Evolutionary conservation across 441 rosid genomes (phyloP), one percentile per base, ranked within the genome.

Genomic region (Populus hybrid): DNA sequence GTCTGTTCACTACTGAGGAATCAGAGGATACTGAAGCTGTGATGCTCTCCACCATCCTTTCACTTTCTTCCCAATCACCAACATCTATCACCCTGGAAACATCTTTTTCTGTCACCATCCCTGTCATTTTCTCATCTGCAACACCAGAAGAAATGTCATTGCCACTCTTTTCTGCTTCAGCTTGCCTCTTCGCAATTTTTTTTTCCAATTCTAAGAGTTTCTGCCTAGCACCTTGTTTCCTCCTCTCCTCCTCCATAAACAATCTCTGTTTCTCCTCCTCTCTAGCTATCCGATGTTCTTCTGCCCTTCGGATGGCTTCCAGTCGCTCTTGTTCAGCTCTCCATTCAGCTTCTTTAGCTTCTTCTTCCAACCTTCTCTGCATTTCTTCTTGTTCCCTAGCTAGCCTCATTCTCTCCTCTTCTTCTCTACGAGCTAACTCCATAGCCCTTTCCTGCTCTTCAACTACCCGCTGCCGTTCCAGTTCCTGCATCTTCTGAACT

Each of bases 401-500:
- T 76, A 90, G 59, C 75, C 89, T 90, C 72, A 91, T 73, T 80
- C 93, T 90, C 85, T 96, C 97, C 85, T 87, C 94, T 83, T 94
- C 99, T 83, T 93, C 99, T 77, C 91, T 89, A 20, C 89, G 93
- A 76, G 94, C 94, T 69, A 90, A 85, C 78, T 96, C 97, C 79
- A 91, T 74, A 72, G 93, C 91, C 88, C 90, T 93, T 80, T 93
- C 98, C 78, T 94, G 95, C 82, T 93, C 97, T 84, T 93, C 93
- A 4, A 91, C 76, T 75, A 89, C 81, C 50, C 88, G 88, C 81
- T 86, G 91, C 31, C 97, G 86, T 85, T 92, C 98, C 81, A 88
- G 92, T 85, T 96, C 99, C 83, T 96, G 98, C 92, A 94, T 83
- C 85, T 91, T 94, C 84, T 96, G 98, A 78, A 96, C 98, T 82